Evolutionary conservation across 2,329 filamentous ascomycete genomes (phyloP), one percentile per base, ranked within the genome.

Genomic region (Penicillium rolfsii): DNA sequence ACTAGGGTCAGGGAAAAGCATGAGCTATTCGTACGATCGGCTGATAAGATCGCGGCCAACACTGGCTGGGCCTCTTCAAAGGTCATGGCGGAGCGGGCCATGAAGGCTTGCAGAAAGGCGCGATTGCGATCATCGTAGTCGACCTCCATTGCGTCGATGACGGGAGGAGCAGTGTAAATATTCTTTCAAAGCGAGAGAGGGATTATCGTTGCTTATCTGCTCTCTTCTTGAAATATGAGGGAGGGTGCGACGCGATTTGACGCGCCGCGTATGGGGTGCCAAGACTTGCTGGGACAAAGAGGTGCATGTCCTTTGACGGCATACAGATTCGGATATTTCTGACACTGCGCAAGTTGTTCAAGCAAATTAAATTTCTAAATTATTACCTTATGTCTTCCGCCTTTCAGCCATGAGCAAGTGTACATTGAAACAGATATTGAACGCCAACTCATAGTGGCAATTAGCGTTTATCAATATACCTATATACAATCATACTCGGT

Each of bases 101-200:
- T 83, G 67, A 99, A 88, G 52, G 91, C 91, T 77, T 99, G 95
- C 0, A 98, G 82, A 72, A 99, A 97, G 8, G 94, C 93, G 59
- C 92, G 89, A 74, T 97, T 91, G 63, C 83, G 84, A 73, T 96
- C 82, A 69, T 83, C 79, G 70, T 88, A 88, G 35, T 70, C 62
- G 52, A 60, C 53, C 46, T 56, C 63, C 61, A 68, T 64, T 5
- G 22, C 61, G 28, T 40, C 38, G 14, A 7, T n/a, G 19, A 45
- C 11, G 3, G 55, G 9, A 53, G 9, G 19, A 43, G 16, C 26
- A 22, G n/a, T 22, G n/a, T 11, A n/a, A 33, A 4, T 35, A 35
- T 22, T 41, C 33, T 16, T n/a, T 9, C 6, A 8, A 19, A n/a
- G n/a, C 36, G n/a, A 38, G 35, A 45, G 30, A 30, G 9, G 24